Base-by-base conservation (phyloP, 305 asterid species). In the Solanum chacoense region DNA sequence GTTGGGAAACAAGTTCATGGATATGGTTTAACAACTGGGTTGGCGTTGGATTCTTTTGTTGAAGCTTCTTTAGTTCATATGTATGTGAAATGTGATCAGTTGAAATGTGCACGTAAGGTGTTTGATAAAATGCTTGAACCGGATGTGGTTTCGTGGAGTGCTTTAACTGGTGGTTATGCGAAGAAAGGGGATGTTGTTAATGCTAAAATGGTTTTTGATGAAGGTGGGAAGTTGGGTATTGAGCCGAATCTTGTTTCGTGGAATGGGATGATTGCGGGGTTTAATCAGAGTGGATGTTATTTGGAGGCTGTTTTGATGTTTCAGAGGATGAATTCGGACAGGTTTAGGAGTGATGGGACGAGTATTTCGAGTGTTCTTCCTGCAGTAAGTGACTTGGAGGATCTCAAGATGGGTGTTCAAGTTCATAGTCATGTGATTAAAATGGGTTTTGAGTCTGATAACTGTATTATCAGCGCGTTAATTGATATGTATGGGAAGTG, bases 261-360 rank as follows among this genome's bases (percentile, higher is more conserved):
- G 98, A 97, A 95, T 75, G 99, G 99, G 42, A 91, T 97, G 94
- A 97, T 97, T 91, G 93, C 97, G 20, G 99, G 99, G 24, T 95
- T 97, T 92, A 96, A 96, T 91, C 98, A 94, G 90, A 96, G 98
- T 37, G 95, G 96, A 50, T 88, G 91, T 90, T 93, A 91, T 89
- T 50, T n/a, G 81, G 96, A 96, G n/a, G 98, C 98, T 8, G 91
- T 93, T 87, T 81, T 86, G n/a, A 89, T 91, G 94, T 95, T 96
- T 88, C 91, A 85, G 90, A 89, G 91, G 89, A 95, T 97, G 98
- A 96, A 94, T 91, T 89, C 28, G 11, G 90, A 45, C 26, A 97
- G 96, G 50, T 93, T 93, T 80, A 84, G 72, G 37, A 88, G 95
- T 73, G 98, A 97, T 75, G 97, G 95, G 76, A 92, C 94, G 26